phyloP scores from a whole-genome alignment of 2,329 filamentous ascomycete species.

The Alternaria panax region DNA sequence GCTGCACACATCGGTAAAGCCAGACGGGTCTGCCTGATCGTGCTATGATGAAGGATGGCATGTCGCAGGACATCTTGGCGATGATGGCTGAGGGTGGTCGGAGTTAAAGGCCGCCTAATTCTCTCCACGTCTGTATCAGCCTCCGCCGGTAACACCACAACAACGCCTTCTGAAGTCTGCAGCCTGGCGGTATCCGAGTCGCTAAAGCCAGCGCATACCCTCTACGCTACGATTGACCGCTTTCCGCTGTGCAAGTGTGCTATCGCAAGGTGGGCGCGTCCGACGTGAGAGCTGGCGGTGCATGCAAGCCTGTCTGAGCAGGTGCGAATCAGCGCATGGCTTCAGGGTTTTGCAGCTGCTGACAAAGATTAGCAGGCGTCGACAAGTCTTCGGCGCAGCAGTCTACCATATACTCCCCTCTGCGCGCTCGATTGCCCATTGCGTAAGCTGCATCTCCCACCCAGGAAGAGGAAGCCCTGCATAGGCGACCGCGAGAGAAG shows the following conservation, averaged over 20 bases:
- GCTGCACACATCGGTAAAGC: slow-evolving; percentile 19
- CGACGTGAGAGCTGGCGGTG: slow-evolving; percentile 7
- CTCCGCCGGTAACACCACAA: slow-evolving; percentile 10
- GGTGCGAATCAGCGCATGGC: slow-evolving; percentile 7
- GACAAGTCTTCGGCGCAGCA: not conserved
- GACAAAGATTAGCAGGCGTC: slow-evolving; percentile 1
- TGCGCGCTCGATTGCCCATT: not conserved
- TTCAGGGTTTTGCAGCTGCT: slow-evolving; percentile 6
- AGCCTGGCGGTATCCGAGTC: slow-evolving; percentile 1
- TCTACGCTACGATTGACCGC: not conserved
- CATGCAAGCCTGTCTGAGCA: slow-evolving; percentile 6
- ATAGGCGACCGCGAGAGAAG: not conserved
- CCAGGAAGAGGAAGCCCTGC: slow-evolving; percentile 3
- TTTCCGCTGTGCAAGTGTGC: not conserved
- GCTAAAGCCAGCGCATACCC: slow-evolving; percentile 13
- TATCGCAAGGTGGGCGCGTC: slow-evolving; percentile 8
- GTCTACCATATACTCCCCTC: not conserved
- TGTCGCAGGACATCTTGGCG: slow-evolving; percentile 14
- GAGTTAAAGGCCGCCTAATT: slow-evolving; percentile 30
- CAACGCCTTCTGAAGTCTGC: not conserved
- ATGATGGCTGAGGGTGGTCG: slow-evolving; percentile 16
- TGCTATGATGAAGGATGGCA: slow-evolving; percentile 14
- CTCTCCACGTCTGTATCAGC: slow-evolving; percentile 14
- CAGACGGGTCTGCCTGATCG: not conserved
- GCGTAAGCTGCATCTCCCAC: not conserved